Evolutionary conservation across 2,329 filamentous ascomycete genomes (phyloP).

Genomic region (Pseudopyricularia cyperi): DNA sequence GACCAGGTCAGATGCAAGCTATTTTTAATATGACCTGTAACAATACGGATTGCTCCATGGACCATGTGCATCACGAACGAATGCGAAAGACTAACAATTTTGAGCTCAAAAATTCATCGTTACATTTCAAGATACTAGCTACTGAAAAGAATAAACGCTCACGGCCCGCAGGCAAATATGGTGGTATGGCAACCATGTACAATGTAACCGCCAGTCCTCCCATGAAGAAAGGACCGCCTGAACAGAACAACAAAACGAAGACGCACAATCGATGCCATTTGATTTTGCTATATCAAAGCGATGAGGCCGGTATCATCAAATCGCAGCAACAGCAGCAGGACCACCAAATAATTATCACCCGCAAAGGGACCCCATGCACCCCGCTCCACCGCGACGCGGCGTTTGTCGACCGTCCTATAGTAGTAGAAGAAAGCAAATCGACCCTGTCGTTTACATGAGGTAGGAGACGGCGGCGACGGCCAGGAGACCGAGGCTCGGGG

Average conservation of each 20-base stretch:
- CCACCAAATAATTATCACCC: no score
- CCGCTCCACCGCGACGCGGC: not conserved
- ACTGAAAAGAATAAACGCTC: not conserved
- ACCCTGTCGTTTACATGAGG: conserved; percentile 23
- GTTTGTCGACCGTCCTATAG: not conserved
- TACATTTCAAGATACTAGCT: not conserved
- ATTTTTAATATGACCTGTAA: no score
- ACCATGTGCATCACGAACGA: not conserved
- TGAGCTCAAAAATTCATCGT: not conserved
- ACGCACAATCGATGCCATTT: no score
- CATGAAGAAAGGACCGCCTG: not conserved
- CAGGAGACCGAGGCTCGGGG: conserved; percentile 27
- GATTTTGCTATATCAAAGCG: no score
- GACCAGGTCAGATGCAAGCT: no score
- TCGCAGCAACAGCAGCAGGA: no score
- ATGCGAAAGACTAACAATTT: not conserved
- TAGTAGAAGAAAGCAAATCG: not conserved
- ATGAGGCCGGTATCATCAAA: no score
- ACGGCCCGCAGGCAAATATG: not conserved
- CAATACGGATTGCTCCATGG: not conserved
- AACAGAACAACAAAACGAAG: no score
- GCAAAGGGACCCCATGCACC: no score
- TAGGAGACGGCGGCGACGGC: conserved; percentile 26
- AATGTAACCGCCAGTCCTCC: not conserved
- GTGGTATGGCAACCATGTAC: not conserved